Base-by-base conservation (phyloP, 352 stramenopile genomes). In the Blastocystis sp. region DNA sequence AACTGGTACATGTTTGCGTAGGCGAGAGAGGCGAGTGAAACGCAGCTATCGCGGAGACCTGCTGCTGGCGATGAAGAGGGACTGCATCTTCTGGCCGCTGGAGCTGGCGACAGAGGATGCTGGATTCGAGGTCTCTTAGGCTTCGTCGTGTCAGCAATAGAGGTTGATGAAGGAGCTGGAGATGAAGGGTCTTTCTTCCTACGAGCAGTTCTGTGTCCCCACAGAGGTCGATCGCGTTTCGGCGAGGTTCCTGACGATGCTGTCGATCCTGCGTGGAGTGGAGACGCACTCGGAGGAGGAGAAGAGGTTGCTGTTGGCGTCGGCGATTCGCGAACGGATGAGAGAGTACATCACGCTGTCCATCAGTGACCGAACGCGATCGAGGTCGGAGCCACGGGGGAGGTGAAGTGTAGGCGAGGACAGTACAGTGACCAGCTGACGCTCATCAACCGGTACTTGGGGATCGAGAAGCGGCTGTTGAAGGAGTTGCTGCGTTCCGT, bases 1-100 rank as follows among this genome's bases (percentile, higher is more conserved):
- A 71, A 71, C n/a, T 71, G 59, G 59, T 71, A 71, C n/a, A 71
- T 71, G 59, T 29, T 71, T 18, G 24, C 36, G 59, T 71, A 71
- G 59, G n/a, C 7, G n/a, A 27, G n/a, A 27, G n/a, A 16, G 14
- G 7, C 4, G 7, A 44, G 8, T 71, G 59, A 64, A 9, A 18
- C 6, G 59, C 16, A 71, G 59, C 4, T 71, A 38, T 21, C 18
- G 32, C 8, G 59, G 59, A 16, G 59, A 71, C 7, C n/a, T 71
- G 38, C 38, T 71, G 38, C n/a, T 71, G 24, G 59, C 59, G 8
- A 24, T 46, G 59, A 36, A 71, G 32, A 29, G 32, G 11, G 59
- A 71, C n/a, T 71, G 59, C 38, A 11, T 71, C 4, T 29, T 36
- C 11, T 71, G 59, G 59, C 16, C 18, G 18, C 59, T 71, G 7